These are phyloP conservation scores for Dactylella cylindrospora DNA, from an alignment of 2,329 filamentous ascomycete species.

Conservation along the genomic window DNA sequence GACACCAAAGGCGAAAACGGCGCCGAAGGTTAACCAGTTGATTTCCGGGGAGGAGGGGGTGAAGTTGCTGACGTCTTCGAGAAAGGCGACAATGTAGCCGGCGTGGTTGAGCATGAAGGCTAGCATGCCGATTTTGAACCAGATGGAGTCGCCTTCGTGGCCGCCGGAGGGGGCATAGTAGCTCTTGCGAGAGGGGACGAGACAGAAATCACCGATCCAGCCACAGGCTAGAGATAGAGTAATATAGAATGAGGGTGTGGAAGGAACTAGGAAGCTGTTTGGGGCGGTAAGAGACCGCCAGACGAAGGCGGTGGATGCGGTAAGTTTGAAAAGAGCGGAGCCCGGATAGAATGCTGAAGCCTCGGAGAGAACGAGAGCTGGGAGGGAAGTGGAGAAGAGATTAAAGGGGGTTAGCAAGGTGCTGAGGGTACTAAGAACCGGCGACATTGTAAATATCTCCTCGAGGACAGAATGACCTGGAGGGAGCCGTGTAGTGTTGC, in stretches of 20 bases:
- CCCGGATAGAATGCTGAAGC: constrained; percentile 18
- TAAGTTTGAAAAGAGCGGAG: constrained; percentile 32
- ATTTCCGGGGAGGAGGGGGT: no score
- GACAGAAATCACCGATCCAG: constrained; percentile 33
- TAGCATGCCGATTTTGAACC: constrained; percentile 44
- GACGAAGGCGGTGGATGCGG: constrained; percentile 29
- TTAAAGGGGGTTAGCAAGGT: constrained; percentile 15
- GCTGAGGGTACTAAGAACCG: no score
- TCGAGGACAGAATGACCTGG: background rate
- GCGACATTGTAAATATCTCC: background rate
- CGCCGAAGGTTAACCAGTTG: constrained; percentile 21
- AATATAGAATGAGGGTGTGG: constrained; percentile 16
- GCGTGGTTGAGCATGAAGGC: constrained; percentile 43
- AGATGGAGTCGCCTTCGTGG: constrained; percentile 39
- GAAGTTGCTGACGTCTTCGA: no score
- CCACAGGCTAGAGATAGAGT: constrained; percentile 24
- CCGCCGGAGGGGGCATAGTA: constrained; percentile 28
- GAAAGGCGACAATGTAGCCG: constrained; percentile 37
- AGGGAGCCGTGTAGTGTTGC: background rate
- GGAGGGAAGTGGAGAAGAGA: constrained; percentile 19
- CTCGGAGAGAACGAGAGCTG: constrained; percentile 32
- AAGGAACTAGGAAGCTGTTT: background rate
- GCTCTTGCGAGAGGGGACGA: constrained; percentile 31
- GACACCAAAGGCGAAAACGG: constrained; percentile 9
- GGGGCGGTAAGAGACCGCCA: constrained; percentile 12